Conservation (phyloP, 345 rosid genomes). For the Bruguiera sexangula region DNA sequence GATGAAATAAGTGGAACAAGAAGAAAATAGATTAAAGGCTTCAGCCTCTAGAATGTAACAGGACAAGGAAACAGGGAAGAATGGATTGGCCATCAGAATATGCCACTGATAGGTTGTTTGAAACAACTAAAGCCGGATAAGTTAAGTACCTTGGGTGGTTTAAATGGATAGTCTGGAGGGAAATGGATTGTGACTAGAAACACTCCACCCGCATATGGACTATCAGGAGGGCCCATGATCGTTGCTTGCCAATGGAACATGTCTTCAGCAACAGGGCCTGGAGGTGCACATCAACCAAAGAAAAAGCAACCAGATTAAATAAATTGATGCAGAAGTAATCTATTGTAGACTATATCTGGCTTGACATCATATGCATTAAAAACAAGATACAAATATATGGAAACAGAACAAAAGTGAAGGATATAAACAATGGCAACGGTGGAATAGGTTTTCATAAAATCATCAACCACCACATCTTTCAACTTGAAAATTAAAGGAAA, state of each 20-base stretch:
- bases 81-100: not conserved
- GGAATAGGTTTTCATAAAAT: not conserved
- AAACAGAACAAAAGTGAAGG: not conserved
- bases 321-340: not conserved
- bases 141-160: conserved; percentile 27
- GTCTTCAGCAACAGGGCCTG: conserved; percentile 33
- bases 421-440: not conserved
- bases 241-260: conserved; percentile 34
- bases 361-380: not conserved
- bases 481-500: not conserved
- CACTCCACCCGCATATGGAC: conserved; percentile 29
- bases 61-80: not conserved
- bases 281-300: conserved; percentile 9
- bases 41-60: not conserved
- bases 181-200: conserved; percentile 30
- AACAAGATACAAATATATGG: not conserved
- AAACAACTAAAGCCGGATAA: not conserved
- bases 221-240: conserved; percentile 31
- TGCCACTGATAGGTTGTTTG: not conserved
- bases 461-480: not conserved
- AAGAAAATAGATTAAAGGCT: not conserved
- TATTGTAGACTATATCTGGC: not conserved
- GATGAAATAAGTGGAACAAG: not conserved
- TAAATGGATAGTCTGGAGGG: conserved; percentile 31
- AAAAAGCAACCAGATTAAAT: conserved; percentile 13